phyloP scores from a whole-genome alignment of 1,284 basidiomycete genomes.

The Ceratobasidium sp. region DNA sequence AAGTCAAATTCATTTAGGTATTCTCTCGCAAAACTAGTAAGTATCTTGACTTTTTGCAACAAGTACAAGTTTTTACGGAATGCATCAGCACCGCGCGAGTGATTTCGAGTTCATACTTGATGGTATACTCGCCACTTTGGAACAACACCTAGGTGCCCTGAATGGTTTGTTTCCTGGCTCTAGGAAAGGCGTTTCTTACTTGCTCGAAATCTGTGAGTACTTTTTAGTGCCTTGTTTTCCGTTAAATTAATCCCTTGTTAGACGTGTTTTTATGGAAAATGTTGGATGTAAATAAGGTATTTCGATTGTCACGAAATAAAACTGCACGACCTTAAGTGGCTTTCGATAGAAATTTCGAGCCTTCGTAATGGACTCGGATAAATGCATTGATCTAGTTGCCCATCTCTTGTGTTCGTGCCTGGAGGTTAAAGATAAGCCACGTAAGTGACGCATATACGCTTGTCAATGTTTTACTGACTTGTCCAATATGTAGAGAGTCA shows the following conservation, averaged over 20 bases:
- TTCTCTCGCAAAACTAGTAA: constrained; percentile 88
- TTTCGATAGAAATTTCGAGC: constrained; percentile 84
- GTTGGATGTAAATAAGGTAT: constrained; percentile 90
- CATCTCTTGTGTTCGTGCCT: constrained; percentile 84
- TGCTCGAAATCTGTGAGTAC: constrained; percentile 81
- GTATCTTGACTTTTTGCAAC: constrained; percentile 54
- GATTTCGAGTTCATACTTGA: constrained; percentile 88
- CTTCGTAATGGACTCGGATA: constrained; percentile 85
- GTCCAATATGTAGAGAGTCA: constrained; percentile 76
- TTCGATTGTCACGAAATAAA: constrained; percentile 37
- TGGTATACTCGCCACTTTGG: constrained; percentile 78
- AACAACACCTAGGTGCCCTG: constrained; percentile 79
- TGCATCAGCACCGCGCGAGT: constrained; percentile 81
- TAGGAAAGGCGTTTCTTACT: constrained; percentile 81
- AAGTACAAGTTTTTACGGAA: constrained; percentile 22
- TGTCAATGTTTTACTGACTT: constrained; percentile 46
- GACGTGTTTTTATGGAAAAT: constrained; percentile 92
- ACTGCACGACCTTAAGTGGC: background rate
- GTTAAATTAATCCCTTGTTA: constrained; percentile 54
- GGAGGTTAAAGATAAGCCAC: constrained; percentile 91
- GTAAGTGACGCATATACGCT: constrained; percentile 63
- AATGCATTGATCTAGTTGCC: constrained; percentile 79
- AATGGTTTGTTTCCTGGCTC: constrained; percentile 87
- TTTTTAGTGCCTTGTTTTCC: constrained; percentile 37
- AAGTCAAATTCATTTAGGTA: constrained; percentile 91